phyloP scores from a whole-genome alignment of 2,329 filamentous ascomycete genomes.

The Fusarium albidum region DNA sequence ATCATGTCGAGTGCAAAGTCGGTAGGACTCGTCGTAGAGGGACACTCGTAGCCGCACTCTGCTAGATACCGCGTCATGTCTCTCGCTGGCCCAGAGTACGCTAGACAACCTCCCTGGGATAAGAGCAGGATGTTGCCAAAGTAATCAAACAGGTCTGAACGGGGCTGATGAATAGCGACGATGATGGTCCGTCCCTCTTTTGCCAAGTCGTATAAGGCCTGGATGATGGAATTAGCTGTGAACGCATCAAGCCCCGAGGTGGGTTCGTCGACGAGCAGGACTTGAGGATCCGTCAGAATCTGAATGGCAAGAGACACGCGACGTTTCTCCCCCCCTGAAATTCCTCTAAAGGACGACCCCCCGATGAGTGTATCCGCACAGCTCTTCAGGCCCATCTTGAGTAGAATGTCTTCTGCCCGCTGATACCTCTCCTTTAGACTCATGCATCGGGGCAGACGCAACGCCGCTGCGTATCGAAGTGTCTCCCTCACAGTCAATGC shows the following conservation, averaged over 20 bases:
- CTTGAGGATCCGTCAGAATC: conserved; percentile 74
- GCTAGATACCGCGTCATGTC: conserved; percentile 72
- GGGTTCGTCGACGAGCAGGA: conserved; percentile 77
- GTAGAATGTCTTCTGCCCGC: conserved; percentile 72
- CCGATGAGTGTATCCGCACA: conserved; percentile 78
- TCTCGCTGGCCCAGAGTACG: conserved; percentile 68
- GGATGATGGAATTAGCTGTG: conserved; percentile 76
- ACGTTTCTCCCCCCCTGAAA: conserved; percentile 79
- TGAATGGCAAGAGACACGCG: conserved; percentile 79
- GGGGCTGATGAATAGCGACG: conserved; percentile 77
- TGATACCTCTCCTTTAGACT: conserved; percentile 68
- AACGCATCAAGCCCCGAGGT: conserved; percentile 79
- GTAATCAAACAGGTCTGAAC: conserved; percentile 73
- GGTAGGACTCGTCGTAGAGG: conserved; percentile 74
- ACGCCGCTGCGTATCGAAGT: conserved; percentile 71
- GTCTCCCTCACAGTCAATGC: conserved; percentile 79
- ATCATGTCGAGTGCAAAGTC: conserved; percentile 80
- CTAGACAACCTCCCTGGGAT: conserved; percentile 70
- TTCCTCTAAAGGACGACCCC: conserved; percentile 75
- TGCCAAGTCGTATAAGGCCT: conserved; percentile 73
- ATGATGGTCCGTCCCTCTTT: conserved; percentile 76
- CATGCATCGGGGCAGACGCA: conserved; percentile 75
- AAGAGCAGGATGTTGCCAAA: conserved; percentile 76
- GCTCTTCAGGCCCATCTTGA: conserved; percentile 79
- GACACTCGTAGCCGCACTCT: conserved; percentile 67